Evolutionary conservation across 441 rosid species (phyloP).

Genomic region (Mallotus repandus): DNA sequence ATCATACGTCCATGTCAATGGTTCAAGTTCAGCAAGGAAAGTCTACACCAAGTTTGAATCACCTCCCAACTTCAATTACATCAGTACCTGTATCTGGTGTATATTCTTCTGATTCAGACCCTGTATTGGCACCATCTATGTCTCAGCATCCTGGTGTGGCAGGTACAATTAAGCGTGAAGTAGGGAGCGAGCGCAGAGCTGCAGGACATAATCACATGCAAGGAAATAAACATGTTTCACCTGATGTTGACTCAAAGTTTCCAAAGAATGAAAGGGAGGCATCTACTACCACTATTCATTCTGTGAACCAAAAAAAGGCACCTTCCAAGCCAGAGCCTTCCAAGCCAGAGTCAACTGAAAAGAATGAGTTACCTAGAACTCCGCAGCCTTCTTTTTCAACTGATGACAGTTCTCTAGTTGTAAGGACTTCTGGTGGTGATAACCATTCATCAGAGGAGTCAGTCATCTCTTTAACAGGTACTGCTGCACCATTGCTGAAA

Average conservation of each 20-base stretch:
- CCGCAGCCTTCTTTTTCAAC: constrained; percentile 25
- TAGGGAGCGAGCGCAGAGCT: constrained; percentile 28
- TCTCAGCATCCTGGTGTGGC: constrained; percentile 28
- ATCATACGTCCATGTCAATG: background rate
- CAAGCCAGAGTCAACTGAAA: constrained; percentile 31
- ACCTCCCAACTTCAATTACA: constrained; percentile 28
- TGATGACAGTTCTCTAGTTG: constrained; percentile 30
- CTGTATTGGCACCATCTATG: constrained; percentile 36
- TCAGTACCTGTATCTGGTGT: constrained; percentile 35
- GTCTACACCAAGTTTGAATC: constrained; percentile 25
- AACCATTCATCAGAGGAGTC: constrained; percentile 35
- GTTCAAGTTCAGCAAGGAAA: constrained; percentile 37
- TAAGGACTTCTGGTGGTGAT: constrained; percentile 27
- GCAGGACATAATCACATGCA: constrained; percentile 33
- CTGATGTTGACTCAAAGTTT: constrained; percentile 15
- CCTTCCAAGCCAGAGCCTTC: constrained; percentile 28
- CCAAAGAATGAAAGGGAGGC: constrained; percentile 23
- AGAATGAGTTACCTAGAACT: constrained; percentile 31
- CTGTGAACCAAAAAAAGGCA: constrained; percentile 18
- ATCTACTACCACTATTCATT: constrained; percentile 9
- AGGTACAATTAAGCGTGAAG: constrained; percentile 32
- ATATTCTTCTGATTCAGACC: constrained; percentile 42
- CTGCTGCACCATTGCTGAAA: background rate
- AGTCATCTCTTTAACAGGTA: constrained; percentile 33
- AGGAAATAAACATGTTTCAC: constrained; percentile 27